These are phyloP conservation scores for Phytopythium delawarense DNA, from an alignment of 352 stramenopile species.

Conservation along the genomic window DNA sequence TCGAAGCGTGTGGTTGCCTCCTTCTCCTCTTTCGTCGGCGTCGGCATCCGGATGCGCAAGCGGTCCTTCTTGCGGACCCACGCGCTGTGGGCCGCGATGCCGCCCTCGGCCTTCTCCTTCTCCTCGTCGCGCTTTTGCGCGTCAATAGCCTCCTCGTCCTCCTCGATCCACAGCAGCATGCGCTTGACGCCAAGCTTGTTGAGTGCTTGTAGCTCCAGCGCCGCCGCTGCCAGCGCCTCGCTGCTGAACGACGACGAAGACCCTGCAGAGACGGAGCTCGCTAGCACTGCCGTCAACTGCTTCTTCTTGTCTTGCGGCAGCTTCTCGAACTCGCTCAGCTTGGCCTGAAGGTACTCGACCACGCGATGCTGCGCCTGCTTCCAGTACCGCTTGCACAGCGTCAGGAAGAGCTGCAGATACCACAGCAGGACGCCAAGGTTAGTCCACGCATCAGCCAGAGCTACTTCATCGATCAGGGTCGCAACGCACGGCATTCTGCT, in stretches of 20 bases:
- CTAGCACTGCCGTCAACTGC: background rate
- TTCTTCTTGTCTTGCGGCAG: conserved; percentile 18
- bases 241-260: conserved; percentile 7
- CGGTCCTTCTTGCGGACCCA: conserved; percentile 81
- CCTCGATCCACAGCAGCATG: conserved; percentile 75
- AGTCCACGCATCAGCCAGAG: background rate
- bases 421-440: background rate
- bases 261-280: conserved; percentile 11
- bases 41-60: conserved; percentile 63
- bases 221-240: conserved; percentile 13
- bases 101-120: conserved; percentile 66
- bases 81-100: conserved; percentile 66
- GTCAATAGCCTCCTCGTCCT: conserved; percentile 66
- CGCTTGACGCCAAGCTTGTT: conserved; percentile 61
- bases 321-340: conserved; percentile 31
- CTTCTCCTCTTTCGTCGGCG: conserved; percentile 11
- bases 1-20: conserved; percentile 54
- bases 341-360: conserved; percentile 66
- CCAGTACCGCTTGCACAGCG: conserved; percentile 74
- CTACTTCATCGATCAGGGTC: background rate
- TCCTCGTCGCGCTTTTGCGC: conserved; percentile 64
- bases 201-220: conserved; percentile 59
- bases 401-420: conserved; percentile 43
- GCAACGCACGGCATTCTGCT: conserved; percentile 48
- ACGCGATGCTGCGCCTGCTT: conserved; percentile 64